Percentiles rank a stretch among this genome's conserved stretches.
Evolutionary conservation across 176 grass and related monocot species (phyloP).

Genomic region (Avena sativa): DNA sequence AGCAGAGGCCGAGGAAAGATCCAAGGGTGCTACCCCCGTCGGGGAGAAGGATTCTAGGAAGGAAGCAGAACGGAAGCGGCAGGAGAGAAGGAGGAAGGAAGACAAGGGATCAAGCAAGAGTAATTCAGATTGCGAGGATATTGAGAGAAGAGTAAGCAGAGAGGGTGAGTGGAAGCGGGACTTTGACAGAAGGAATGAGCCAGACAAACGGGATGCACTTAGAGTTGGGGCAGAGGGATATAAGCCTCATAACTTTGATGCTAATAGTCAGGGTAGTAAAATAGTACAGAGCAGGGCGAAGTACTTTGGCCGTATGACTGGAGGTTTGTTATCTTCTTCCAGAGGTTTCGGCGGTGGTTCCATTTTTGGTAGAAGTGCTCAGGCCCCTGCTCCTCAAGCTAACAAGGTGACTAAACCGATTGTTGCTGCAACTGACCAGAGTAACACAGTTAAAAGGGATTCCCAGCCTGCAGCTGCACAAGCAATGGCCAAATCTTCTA

Average conservation of each 20-base stretch:
- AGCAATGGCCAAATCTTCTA: conserved; percentile 46
- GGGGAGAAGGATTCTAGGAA: conserved; percentile 79
- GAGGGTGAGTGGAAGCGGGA: conserved; percentile 63
- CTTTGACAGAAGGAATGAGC: conserved; percentile 61
- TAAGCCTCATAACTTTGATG: conserved; percentile 50
- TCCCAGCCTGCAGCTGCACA: conserved; percentile 47
- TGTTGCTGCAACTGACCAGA: conserved; percentile 52
- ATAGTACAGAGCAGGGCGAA: conserved; percentile 53
- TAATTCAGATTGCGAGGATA: conserved; percentile 86
- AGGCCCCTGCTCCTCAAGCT: conserved; percentile 48
- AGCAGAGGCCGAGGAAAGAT: conserved; percentile 74
- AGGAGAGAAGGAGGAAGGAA: conserved; percentile 81
- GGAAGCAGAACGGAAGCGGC: conserved; percentile 59
- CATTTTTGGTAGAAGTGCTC: conserved; percentile 74
- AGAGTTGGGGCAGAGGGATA: conserved; percentile 49
- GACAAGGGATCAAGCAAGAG: conserved; percentile 92
- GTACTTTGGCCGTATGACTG: conserved; percentile 76
- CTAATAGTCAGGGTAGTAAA: conserved; percentile 51
- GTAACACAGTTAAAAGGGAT: conserved; percentile 66
- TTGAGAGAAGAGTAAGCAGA: conserved; percentile 58
- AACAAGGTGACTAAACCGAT: conserved; percentile 60
- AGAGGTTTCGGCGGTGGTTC: conserved; percentile 65
- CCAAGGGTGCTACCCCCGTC: conserved; percentile 64
- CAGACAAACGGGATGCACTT: conserved; percentile 44
- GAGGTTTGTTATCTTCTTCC: conserved; percentile 69